Evolutionary conservation across 495 filamentous ascomycete genomes (phyloP), one percentile per base, ranked within the genome.

Genomic region (Xylaria bambusicola): DNA sequence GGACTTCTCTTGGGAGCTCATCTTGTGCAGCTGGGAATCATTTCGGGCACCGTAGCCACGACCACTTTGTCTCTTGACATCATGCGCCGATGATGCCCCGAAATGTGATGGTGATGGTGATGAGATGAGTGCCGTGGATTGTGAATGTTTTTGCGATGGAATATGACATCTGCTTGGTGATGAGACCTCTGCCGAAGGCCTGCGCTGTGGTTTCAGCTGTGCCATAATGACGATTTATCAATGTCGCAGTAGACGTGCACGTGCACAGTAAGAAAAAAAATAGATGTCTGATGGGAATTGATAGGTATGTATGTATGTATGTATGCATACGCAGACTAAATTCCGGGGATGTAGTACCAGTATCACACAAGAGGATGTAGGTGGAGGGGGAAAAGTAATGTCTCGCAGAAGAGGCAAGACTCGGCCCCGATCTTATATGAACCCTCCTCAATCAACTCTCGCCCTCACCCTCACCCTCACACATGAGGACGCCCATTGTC

Each of bases 341-440:
- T n/a, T n/a, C n/a, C n/a, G n/a, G n/a, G n/a, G 48, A 36, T 12
- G 31, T 10, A 20, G n/a, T n/a, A n/a, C n/a, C 17, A 27, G 35
- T 40, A 52, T 31, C 26, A 41, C 35, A 18, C 13, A 20, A 41
- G 20, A 18, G 35, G 20, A 52, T 20, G 20, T 6, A n/a, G 26
- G 33, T 38, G 33, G 8, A 10, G 21, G 47, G 21, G 29, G 13
- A 6, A 8, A 35, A 52, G 21, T 29, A 23, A 13, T 15, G 24
- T 31, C 26, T 12, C 42, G 15, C 9, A 21, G n/a, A 38, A 5
- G 3, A 17, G 24, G n/a, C 38, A 12, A 54, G 52, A 54, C 52
- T 44, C 38, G 21, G 36, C 38, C 52, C 21, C n/a, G 52, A n/a
- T 44, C 38, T 54, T 54, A 38, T 52, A 52, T 52, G 21, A 9